Base-by-base conservation (phyloP, 2,329 filamentous ascomycete genomes). In the Aspergillus sergii region DNA sequence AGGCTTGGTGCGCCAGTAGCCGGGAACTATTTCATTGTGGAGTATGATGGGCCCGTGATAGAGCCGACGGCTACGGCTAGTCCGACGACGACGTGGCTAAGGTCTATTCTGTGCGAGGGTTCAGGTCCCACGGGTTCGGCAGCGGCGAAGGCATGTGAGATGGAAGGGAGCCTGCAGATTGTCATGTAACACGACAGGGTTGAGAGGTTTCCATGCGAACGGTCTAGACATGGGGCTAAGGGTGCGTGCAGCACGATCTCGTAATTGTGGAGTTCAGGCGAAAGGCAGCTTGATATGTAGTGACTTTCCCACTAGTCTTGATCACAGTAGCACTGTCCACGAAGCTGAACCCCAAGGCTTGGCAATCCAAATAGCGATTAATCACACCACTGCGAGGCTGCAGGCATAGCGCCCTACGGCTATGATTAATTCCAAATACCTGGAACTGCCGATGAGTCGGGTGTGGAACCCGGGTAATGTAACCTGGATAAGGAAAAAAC, bases 1-100 rank as follows among this genome's bases (percentile, higher is more conserved):
- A 70, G 68, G 1, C 58, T 82, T 12, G 64, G 59, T 6, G 58
- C 64, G 1, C 72, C 76, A 0, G 50, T 80, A 23, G 77, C 76
- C 1, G 76, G 71, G 8, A 81, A 78, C 62, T 82, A 75, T 67
- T 78, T 82, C 54, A 65, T 64, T 26, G 79, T 78, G 12, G 70
- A 76, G 57, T 76, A 78, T 54, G 66, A 73, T 28, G 65, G 55
- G 4, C 12, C 51, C 19, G 30, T 43, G 30, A 61, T 26, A 58
- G 61, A 14, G 58, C 59, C 21, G 28, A 61, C 62, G 5, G 53
- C 57, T 4, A 58, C 56, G 51, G 14, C 58, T 28, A 63, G 58
- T 51, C 54, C 65, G 32, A 69, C 68, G 3, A 70, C 66, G 30
- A 72, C 70, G 43, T 69, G 67, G 34, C 63, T 69, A 28, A 62